Percentiles rank a stretch among this genome's conserved stretches.
Evolutionary conservation across 2,329 filamentous ascomycete genomes (phyloP).

Genomic region (Lasiodiplodia sp.): DNA sequence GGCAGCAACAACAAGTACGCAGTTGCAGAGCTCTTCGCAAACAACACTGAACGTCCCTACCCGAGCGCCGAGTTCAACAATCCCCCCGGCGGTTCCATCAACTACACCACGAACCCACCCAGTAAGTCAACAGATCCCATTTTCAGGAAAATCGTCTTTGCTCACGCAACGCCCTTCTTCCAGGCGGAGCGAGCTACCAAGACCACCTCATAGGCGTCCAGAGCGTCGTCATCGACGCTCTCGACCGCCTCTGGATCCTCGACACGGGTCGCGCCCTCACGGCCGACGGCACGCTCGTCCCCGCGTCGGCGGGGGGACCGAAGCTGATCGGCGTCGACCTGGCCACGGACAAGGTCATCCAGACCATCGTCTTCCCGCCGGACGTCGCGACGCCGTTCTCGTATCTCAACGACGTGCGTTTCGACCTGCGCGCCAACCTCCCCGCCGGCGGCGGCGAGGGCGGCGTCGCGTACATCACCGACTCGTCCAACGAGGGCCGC

Average conservation of each 20-base stretch:
- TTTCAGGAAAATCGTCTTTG: too few species aligned
- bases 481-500: constrained; percentile 57
- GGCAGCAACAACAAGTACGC: constrained; percentile 54
- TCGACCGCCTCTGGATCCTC: constrained; percentile 61
- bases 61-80: constrained; percentile 55
- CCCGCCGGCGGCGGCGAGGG: constrained; percentile 47
- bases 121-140: constrained; percentile 30
- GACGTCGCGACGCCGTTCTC: constrained; percentile 57
- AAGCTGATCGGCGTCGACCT: constrained; percentile 61
- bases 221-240: constrained; percentile 59
- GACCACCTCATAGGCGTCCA: constrained; percentile 61
- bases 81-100: constrained; percentile 59
- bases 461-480: constrained; percentile 63
- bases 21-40: constrained; percentile 56
- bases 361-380: constrained; percentile 60
- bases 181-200: constrained; percentile 54
- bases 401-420: constrained; percentile 63
- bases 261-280: constrained; percentile 59
- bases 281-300: constrained; percentile 53
- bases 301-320: constrained; percentile 54
- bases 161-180: not conserved
- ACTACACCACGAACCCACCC: constrained; percentile 57
- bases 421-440: constrained; percentile 56
- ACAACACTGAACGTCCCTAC: constrained; percentile 54
- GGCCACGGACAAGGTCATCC: constrained; percentile 53